Conservation (phyloP, 495 filamentous ascomycete species). For the Podospora tetraspora region DNA sequence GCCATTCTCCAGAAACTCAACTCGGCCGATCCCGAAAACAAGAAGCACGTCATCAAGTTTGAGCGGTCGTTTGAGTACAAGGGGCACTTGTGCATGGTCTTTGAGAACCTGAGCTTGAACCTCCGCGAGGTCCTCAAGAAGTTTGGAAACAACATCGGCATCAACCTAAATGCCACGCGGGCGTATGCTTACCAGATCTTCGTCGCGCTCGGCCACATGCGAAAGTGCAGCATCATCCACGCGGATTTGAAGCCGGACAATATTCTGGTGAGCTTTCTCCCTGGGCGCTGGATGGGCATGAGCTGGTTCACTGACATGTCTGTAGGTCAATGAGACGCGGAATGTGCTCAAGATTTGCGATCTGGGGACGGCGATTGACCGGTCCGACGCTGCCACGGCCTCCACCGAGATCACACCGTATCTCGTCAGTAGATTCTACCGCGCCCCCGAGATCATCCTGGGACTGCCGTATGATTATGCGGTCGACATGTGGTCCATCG, state of each 20-base stretch:
- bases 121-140: constrained; percentile 94
- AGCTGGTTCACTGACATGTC: constrained; percentile 3
- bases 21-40: constrained; percentile 78
- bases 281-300: not conserved
- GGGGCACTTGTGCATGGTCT: constrained; percentile 90
- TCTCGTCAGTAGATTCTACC: constrained; percentile 93
- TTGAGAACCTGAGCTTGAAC: constrained; percentile 92
- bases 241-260: constrained; percentile 98
- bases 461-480: constrained; percentile 92
- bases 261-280: constrained; percentile 55
- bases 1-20: constrained; percentile 80
- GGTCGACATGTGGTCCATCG: constrained; percentile 96
- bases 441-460: constrained; percentile 93
- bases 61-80: constrained; percentile 89
- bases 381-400: constrained; percentile 59
- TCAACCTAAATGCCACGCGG: constrained; percentile 79
- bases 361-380: constrained; percentile 86
- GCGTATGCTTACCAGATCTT: constrained; percentile 94
- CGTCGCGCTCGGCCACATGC: constrained; percentile 73
- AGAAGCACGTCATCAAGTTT: constrained; percentile 86
- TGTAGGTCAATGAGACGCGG: constrained; percentile 70
- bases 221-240: constrained; percentile 88
- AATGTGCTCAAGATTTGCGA: constrained; percentile 92
- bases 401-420: constrained; percentile 87
- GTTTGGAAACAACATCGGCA: constrained; percentile 86